Evolutionary conservation across 176 grass and related monocot genomes (phyloP).

Genomic region (Ensete ventricosum): DNA sequence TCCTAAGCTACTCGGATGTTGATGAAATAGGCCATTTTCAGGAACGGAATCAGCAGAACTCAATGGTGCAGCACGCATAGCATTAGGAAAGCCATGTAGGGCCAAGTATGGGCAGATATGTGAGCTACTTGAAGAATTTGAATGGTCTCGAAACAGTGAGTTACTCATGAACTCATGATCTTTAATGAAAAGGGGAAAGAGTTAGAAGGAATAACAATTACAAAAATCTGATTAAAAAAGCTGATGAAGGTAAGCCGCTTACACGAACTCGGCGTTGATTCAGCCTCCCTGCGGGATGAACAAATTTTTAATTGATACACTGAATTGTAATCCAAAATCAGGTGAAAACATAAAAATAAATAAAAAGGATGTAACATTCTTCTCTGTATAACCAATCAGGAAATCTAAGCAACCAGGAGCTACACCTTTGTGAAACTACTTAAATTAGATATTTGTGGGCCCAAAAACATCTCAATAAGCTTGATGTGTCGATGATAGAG

Average conservation of each 20-base stretch:
- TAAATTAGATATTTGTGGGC: too few species aligned
- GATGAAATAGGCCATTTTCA: slow-evolving; percentile 57
- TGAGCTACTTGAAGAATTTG: slow-evolving; percentile 53
- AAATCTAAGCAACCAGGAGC: too few species aligned
- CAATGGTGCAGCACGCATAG: slow-evolving; percentile 41
- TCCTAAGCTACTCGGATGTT: slow-evolving; percentile 42
- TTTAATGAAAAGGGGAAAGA: slow-evolving; percentile 23
- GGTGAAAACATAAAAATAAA: neutral
- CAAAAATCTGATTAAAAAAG: slow-evolving; percentile 2
- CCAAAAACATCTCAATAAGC: too few species aligned
- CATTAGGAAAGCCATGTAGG: slow-evolving; percentile 54
- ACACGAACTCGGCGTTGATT: slow-evolving; percentile 47
- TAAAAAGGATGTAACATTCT: neutral
- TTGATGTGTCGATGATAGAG: too few species aligned
- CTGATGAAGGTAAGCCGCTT: slow-evolving; percentile 30
- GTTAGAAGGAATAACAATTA: slow-evolving; percentile 22
- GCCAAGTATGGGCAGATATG: slow-evolving; percentile 67
- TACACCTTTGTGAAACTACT: too few species aligned
- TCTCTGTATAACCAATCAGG: neutral
- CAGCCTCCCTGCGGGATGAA: slow-evolving; percentile 49
- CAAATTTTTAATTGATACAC: neutral
- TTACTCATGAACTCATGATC: slow-evolving; percentile 38
- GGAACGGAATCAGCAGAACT: slow-evolving; percentile 39
- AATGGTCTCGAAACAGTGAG: slow-evolving; percentile 42
- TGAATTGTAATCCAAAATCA: neutral